Conservation (phyloP, 1,139 yeast genomes). For the Wickerhamiella infanticola region DNA sequence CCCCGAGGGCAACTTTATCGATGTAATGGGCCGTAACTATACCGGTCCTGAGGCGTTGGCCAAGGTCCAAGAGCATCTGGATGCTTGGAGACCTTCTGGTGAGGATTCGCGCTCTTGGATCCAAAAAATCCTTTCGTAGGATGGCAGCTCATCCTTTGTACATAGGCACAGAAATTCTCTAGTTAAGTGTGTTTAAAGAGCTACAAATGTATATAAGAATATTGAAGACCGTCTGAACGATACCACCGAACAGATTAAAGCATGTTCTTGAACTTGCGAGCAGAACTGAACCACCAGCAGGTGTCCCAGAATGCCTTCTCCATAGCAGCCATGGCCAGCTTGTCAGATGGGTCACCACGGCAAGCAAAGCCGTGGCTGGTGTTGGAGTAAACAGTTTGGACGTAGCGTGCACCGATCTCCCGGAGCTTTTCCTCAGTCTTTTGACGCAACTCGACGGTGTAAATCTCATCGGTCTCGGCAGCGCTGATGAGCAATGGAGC, state of each 20-base stretch:
- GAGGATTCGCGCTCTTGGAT: conserved; percentile 10
- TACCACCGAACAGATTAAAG: too few relatives aligned
- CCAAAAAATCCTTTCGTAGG: conserved; percentile 6
- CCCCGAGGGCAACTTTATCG: conserved; percentile 88
- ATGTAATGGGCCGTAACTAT: conserved; percentile 84
- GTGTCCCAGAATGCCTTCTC: conserved; percentile 54
- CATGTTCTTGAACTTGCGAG: not conserved
- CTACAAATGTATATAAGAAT: conserved; percentile 17
- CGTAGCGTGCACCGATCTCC: conserved; percentile 37
- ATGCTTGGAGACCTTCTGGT: conserved; percentile 49
- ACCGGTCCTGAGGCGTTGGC: conserved; percentile 66
- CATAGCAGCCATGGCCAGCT: conserved; percentile 47
- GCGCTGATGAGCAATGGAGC: conserved; percentile 56
- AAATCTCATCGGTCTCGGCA: conserved; percentile 52
- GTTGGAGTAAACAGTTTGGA: conserved; percentile 44
- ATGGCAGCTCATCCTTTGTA: too few relatives aligned
- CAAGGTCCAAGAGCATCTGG: conserved; percentile 60
- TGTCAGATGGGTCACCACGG: conserved; percentile 50
- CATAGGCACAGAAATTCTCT: too few relatives aligned
- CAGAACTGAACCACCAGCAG: conserved; percentile 32
- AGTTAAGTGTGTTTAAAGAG: conserved; percentile 27
- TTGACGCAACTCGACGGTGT: conserved; percentile 46
- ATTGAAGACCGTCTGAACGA: too few relatives aligned
- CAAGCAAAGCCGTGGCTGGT: conserved; percentile 61
- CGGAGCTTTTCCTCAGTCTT: conserved; percentile 43